phyloP scores from a whole-genome alignment of 2,329 filamentous ascomycete species.

The Rasamsonia emersonii region DNA sequence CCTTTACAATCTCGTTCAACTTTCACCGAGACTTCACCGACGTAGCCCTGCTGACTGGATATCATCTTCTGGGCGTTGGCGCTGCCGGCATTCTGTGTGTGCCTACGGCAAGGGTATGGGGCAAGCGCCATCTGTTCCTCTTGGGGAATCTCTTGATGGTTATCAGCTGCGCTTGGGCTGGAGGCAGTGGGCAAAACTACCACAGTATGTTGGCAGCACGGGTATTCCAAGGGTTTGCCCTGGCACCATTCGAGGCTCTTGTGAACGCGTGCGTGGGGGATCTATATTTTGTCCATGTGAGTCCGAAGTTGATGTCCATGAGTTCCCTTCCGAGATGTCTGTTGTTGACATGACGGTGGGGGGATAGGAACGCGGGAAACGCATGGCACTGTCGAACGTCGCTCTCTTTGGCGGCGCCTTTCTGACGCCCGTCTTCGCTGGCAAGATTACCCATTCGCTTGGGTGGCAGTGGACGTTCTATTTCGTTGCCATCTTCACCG shows the following conservation, averaged over 20 bases:
- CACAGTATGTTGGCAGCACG: constrained; percentile 66
- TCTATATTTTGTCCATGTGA: constrained; percentile 77
- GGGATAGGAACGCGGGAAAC: constrained; percentile 59
- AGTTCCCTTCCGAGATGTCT: not conserved
- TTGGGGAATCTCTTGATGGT: constrained; percentile 67
- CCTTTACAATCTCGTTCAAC: constrained; percentile 62
- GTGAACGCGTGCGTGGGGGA: constrained; percentile 87
- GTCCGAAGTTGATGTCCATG: constrained; percentile 18
- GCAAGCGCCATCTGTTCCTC: constrained; percentile 82
- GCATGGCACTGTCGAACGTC: constrained; percentile 75
- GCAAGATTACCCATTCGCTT: constrained; percentile 67
- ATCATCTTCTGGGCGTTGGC: constrained; percentile 76
- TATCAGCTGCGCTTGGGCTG: constrained; percentile 68
- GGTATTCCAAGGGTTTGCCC: constrained; percentile 75
- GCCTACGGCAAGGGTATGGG: constrained; percentile 80
- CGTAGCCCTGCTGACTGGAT: constrained; percentile 75
- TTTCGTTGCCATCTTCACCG: constrained; percentile 77
- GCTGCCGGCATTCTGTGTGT: constrained; percentile 78
- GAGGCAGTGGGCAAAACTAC: constrained; percentile 59
- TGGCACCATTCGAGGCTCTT: constrained; percentile 82
- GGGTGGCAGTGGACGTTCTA: constrained; percentile 88
- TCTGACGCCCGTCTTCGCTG: constrained; percentile 80
- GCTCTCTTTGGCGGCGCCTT: constrained; percentile 64
- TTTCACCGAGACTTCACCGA: constrained; percentile 61
- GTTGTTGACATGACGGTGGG: not conserved